Percentiles rank a stretch among this genome's conserved stretches.
These are phyloP conservation scores for Patellifolia procumbens DNA, from an alignment of 179 eudicot species.

Conservation along the genomic window DNA sequence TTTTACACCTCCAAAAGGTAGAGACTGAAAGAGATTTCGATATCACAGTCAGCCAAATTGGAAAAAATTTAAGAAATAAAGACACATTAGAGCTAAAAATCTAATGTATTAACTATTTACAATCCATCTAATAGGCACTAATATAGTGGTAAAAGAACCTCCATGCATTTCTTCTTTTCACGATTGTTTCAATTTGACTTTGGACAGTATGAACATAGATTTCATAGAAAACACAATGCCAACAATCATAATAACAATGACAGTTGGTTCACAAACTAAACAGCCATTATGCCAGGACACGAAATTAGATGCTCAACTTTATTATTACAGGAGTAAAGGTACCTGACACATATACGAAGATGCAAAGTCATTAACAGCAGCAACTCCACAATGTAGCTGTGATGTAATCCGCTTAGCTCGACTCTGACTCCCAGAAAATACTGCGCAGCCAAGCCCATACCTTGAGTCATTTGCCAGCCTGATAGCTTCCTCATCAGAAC, in stretches of 20 bases:
- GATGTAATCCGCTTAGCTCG: slow-evolving; percentile 82
- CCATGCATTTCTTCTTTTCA: no score
- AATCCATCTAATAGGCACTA: no score
- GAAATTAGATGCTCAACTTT: neutral
- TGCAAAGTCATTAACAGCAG: slow-evolving; percentile 95
- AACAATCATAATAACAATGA: no score
- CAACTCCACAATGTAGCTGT: slow-evolving; percentile 85
- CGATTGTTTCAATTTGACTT: no score
- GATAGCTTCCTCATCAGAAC: slow-evolving; percentile 85
- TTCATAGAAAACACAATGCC: no score
- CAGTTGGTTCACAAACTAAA: no score
- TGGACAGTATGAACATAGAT: no score
- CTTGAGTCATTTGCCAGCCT: slow-evolving; percentile 95
- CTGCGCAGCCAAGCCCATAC: slow-evolving; percentile 99
- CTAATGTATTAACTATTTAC: neutral
- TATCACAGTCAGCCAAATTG: slow-evolving; percentile 10
- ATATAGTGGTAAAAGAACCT: no score
- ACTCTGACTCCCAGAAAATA: slow-evolving; percentile 83
- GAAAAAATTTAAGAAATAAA: neutral
- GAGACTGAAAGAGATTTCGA: slow-evolving; percentile 53
- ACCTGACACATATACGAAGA: slow-evolving; percentile 98
- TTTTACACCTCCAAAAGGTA: slow-evolving; percentile 97
- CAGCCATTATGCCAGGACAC: neutral
- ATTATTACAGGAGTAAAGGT: neutral
- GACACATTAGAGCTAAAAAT: neutral